Base-by-base conservation (phyloP, 2,329 filamentous ascomycete species). In the Lecanicillium sp. region DNA sequence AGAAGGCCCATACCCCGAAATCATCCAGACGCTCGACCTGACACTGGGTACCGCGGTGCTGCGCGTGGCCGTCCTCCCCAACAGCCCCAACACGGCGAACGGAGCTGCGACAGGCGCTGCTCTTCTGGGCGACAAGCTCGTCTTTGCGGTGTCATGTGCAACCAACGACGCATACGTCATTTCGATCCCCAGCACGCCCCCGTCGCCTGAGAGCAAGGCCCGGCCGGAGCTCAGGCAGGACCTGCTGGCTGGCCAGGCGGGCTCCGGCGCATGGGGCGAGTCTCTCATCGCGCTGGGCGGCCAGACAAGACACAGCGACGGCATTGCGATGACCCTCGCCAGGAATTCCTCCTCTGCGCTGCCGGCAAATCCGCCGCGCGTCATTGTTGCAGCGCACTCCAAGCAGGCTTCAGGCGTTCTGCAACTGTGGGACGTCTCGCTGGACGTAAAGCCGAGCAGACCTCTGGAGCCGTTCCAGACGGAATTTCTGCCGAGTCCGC, bases 181-280 rank as follows among this genome's bases (percentile, higher is more conserved):
- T 23, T 79, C 77, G 1, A 57, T 84, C 3, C 80, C 81, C 0
- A 67, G 84, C 24, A 80, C 76, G 1, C 81, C 81, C 0, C 80
- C 80, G 0, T 83, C 79, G 2, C 73, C 77, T 10, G 68, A 73
- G 56, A 81, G 76, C 61, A 84, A 83, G 58, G 67, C 69, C 2
- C 68, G 79, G 10, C 67, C 71, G 3, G 77, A 81, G 51, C 65
- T 83, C 20, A 71, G 69, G 45, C 62, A 65, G 15, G 71, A 68
- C 50, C 67, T 81, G 9, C 59, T 79, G 43, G 72, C 74, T 7
- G 75, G 72, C 17, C 74, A 71, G 52, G 75, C 75, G 29, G 81
- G 81, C 15, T 78, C 73, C 26, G 79, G 80, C 32, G 72, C 71
- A n/a, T 84, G 81, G 79, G 79, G 79, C 6, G 81, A 84, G 62